A percentile compares a stretch with the other conserved stretches of the same genome.
Conservation (phyloP, 2,329 filamentous ascomycete genomes). For the Phoma herbarum region DNA sequence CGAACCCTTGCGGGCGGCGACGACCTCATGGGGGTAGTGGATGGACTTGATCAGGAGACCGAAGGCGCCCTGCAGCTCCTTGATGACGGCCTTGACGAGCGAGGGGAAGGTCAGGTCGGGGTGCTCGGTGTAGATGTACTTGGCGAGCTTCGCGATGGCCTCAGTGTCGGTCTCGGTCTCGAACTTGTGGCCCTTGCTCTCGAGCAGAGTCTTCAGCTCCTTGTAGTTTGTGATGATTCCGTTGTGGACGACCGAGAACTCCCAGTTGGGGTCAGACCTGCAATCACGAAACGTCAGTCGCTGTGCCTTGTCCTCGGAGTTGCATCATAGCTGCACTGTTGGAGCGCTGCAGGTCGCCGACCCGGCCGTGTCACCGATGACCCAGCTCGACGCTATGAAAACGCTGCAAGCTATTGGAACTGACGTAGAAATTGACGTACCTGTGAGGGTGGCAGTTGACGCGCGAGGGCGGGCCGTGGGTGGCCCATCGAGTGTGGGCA, state of each 20-base stretch:
- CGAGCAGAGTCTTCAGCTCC: constrained; percentile 92
- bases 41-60: constrained; percentile 98
- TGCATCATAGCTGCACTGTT: neutral
- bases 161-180: constrained; percentile 99
- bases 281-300: constrained; percentile 6
- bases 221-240: constrained; percentile 99
- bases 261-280: constrained; percentile 92
- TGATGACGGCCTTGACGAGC: constrained; percentile 96
- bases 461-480: constrained; percentile 92
- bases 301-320: constrained; percentile 1
- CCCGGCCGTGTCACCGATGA: neutral
- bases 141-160: constrained; percentile 98
- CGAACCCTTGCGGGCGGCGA: constrained; percentile 97
- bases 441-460: constrained; percentile 98
- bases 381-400: constrained; percentile 14
- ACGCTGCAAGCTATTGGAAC: constrained; percentile 4
- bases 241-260: constrained; percentile 98
- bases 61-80: constrained; percentile 97
- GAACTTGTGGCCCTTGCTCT: constrained; percentile 95
- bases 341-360: neutral
- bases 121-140: constrained; percentile 97
- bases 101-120: constrained; percentile 95
- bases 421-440: constrained; percentile 67
- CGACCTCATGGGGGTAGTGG: constrained; percentile 97
- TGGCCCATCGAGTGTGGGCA: constrained; percentile 98